A percentile compares a stretch with the other conserved stretches of the same genome.
phyloP scores from a whole-genome alignment of 805 yeast species.

The Tetrapisispora namnaoensis region DNA sequence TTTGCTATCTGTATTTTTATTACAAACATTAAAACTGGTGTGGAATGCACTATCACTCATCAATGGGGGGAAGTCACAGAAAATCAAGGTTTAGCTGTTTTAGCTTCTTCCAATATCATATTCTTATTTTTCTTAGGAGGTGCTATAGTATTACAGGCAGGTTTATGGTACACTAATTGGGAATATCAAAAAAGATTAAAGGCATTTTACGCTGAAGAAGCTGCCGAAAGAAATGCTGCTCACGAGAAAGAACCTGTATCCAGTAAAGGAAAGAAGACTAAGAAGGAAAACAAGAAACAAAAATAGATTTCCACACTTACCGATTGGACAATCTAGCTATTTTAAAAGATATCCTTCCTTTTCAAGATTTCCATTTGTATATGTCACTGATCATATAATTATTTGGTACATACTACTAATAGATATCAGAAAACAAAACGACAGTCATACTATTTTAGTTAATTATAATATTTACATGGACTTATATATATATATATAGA shows the following conservation, averaged over 20 bases:
- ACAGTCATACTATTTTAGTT: not conserved
- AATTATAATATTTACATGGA: constrained; percentile 1
- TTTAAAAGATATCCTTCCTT: not conserved
- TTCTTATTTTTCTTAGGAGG: constrained; percentile 63
- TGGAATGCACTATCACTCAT: constrained; percentile 55
- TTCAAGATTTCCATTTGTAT: not conserved
- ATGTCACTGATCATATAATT: not conserved
- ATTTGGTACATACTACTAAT: not conserved
- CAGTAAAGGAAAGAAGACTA: not conserved
- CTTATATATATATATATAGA: not conserved
- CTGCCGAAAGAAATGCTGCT: constrained; percentile 4
- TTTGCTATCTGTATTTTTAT: constrained; percentile 69
- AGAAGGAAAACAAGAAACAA: constrained; percentile 3
- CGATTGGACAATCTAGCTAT: too few species aligned
- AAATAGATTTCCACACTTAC: not conserved
- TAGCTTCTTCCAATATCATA: constrained; percentile 82
- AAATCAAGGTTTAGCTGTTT: constrained; percentile 77
- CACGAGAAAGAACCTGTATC: not conserved
- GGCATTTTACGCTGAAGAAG: constrained; percentile 27
- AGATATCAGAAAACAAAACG: not conserved
- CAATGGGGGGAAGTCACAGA: constrained; percentile 92
- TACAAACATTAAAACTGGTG: constrained; percentile 78
- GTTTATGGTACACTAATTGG: constrained; percentile 78
- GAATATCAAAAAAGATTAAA: constrained; percentile 36
- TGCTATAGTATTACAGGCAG: constrained; percentile 75